A percentile compares a stretch with the other conserved stretches of the same genome.
Conservation (phyloP, 768 basidiomycete genomes). For the Podaxis sp. region DNA sequence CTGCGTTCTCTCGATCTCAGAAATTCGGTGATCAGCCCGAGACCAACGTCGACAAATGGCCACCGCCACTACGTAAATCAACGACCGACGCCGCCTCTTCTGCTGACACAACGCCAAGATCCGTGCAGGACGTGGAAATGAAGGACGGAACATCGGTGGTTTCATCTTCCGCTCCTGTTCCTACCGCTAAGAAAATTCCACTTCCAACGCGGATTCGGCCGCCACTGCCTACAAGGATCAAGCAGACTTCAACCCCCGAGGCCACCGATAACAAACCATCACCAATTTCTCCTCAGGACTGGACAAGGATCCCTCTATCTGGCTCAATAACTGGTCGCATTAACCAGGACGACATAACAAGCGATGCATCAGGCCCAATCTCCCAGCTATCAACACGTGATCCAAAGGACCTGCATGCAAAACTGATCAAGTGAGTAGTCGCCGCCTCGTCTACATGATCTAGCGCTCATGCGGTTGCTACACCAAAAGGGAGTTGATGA, state of each 20-base stretch:
- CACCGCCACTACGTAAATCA: not conserved
- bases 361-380: not conserved
- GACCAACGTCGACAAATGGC: not conserved
- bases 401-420: not conserved
- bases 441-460: not conserved
- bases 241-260: not conserved
- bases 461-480: not conserved
- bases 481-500: slow-evolving; percentile 1
- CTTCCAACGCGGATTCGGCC: slow-evolving; percentile 7
- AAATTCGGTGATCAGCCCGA: not conserved
- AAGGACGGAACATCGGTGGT: not conserved
- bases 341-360: slow-evolving; percentile 4
- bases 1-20: not conserved
- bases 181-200: not conserved
- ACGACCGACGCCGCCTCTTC: not conserved
- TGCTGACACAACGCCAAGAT: not conserved
- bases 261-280: not conserved
- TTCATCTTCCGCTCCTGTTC: not conserved
- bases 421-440: slow-evolving; percentile 9
- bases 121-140: not conserved
- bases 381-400: not conserved
- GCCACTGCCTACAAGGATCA: not conserved
- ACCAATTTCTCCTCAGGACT: not conserved
- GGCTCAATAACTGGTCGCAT: not conserved
- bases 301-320: not conserved